These are phyloP conservation scores for Solioccasus polychromus DNA, from an alignment of 768 basidiomycete species.

Conservation along the genomic window DNA sequence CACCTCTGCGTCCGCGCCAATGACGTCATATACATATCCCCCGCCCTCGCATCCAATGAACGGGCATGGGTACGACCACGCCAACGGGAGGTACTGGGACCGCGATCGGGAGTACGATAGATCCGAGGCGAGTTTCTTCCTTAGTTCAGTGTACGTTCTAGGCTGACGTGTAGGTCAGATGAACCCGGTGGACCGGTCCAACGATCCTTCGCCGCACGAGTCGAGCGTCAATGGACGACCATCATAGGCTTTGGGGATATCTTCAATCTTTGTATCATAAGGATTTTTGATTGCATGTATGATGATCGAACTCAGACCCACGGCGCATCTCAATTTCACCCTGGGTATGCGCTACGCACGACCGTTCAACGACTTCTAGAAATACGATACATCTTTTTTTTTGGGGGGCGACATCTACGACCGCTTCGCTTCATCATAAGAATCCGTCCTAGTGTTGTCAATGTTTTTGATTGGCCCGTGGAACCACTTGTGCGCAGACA, in stretches of 20 bases:
- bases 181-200: constrained; percentile 16
- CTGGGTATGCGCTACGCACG: not conserved
- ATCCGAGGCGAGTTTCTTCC: constrained; percentile 10
- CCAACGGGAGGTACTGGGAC: constrained; percentile 28
- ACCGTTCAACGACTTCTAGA: no score
- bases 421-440: constrained; percentile 12
- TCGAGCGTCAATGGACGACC: constrained; percentile 24
- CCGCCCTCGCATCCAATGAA: constrained; percentile 18
- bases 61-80: constrained; percentile 22
- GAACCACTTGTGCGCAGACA: constrained; percentile 73
- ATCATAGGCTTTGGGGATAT: constrained; percentile 15
- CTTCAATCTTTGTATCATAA: no score
- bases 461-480: constrained; percentile 58
- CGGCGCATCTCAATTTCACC: not conserved
- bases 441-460: constrained; percentile 18
- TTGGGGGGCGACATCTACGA: no score
- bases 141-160: not conserved
- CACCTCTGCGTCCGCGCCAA: constrained; percentile 16
- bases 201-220: constrained; percentile 20
- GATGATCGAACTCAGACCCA: no score
- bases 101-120: constrained; percentile 24
- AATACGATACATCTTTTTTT: no score
- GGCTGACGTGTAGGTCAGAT: constrained; percentile 1
- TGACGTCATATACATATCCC: constrained; percentile 17
- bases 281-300: not conserved